Conservation (phyloP, 768 basidiomycete genomes). For the Roridomyces roridus region DNA sequence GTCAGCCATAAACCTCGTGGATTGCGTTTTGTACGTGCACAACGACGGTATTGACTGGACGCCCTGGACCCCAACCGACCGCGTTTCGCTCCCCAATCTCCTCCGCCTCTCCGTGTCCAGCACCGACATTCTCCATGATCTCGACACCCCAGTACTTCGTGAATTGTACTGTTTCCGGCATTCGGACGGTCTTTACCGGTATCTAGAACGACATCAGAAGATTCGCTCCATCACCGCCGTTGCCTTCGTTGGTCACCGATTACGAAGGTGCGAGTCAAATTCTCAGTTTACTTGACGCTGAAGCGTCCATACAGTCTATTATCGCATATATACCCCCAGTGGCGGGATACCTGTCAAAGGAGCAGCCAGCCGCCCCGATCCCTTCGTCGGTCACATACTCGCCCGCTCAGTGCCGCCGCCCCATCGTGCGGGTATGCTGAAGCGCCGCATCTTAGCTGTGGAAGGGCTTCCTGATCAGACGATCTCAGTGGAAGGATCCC, state of each 20-base stretch:
- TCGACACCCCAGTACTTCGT: no score
- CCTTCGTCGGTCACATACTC: background rate
- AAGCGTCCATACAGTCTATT: constrained; percentile 10
- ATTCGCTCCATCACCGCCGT: constrained; percentile 5
- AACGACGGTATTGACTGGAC: no score
- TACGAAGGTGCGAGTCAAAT: constrained; percentile 8
- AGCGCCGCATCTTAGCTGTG: background rate
- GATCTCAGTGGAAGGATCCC: background rate
- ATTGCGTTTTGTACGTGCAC: no score
- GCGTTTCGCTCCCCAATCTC: no score
- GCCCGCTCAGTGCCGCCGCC: constrained; percentile 1
- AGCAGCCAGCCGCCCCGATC: background rate
- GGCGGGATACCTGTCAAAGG: constrained; percentile 3
- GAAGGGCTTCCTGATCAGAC: background rate
- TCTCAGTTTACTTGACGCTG: constrained; percentile 9
- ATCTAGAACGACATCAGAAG: no score
- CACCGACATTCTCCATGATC: no score
- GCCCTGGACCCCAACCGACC: no score
- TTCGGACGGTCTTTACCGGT: no score
- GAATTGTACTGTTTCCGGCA: no score
- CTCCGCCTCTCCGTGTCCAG: no score
- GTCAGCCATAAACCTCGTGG: no score
- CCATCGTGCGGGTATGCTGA: background rate
- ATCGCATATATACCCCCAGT: constrained; percentile 3
- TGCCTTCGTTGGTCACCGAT: constrained; percentile 9